Evolutionary conservation across 2,329 filamentous ascomycete species (phyloP), one percentile per base, ranked within the genome.

Genomic region (Fusarium tupiense): DNA sequence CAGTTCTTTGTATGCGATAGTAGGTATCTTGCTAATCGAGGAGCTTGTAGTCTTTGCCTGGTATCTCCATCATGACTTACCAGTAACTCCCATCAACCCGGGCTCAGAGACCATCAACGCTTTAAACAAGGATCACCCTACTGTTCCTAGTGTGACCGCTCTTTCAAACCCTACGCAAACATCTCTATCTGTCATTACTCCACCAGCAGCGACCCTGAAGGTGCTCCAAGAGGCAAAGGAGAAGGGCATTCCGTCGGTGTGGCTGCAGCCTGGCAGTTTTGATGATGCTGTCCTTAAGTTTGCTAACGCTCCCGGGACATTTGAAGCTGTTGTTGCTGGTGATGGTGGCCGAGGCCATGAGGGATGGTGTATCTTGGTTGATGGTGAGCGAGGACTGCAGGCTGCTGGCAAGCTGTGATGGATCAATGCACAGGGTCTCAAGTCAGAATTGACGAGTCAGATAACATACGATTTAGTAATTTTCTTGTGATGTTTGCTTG

Each of bases 231-330:
- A 97, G 82, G 96, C 96, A 1, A 93, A 91, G 82, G 86, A 89
- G 64, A 86, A 93, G 17, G 92, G 95, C 7, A 85, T 97, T 50
- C 88, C 90, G 24, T 89, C 93, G 33, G 91, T 98, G 10, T 98
- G 94, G 93, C 85, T 98, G 74, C 96, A 98, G 84, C 96, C 96
- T 0, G 96, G 96, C 2, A 95, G 91, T 22, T 98, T 93, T 80
- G 91, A 98, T 80, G 90, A 93, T 59, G 90, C 91, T 66, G 92
- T 94, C 29, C 80, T 98, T 71, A 85, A 88, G 46, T 95, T 89
- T 82, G 94, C 94, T 7, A 85, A 87, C 29, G 82, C 79, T 69
- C 85, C 92, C 73, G 85, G 83, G 11, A 84, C 83, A 24, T 98
- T 96, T 78, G 85, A 91, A 74, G 90, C 91, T 43, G 92, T 94